Conservation (phyloP, 441 rosid species). For the Adansonia rubrostipa region DNA sequence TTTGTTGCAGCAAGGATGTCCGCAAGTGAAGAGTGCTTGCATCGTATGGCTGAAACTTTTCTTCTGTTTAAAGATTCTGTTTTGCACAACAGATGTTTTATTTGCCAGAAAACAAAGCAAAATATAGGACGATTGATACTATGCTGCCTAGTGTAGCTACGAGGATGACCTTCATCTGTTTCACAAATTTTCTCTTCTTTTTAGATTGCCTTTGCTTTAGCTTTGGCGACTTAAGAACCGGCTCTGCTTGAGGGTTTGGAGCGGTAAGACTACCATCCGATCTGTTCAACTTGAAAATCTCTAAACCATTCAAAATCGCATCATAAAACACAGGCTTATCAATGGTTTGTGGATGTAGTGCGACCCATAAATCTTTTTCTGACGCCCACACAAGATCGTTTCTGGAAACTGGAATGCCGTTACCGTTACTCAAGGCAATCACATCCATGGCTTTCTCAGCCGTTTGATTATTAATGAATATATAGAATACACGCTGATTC, state of each 20-base stretch:
- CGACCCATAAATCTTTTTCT: not conserved
- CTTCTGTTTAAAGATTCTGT: not conserved
- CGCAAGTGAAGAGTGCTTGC: slow-evolving; percentile 39
- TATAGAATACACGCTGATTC: slow-evolving; percentile 20
- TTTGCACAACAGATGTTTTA: not conserved
- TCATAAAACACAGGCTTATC: not conserved
- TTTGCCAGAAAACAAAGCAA: not conserved
- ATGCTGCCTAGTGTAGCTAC: slow-evolving; percentile 13
- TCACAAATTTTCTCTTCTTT: not conserved
- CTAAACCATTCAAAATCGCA: slow-evolving; percentile 46
- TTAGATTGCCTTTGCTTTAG: not conserved
- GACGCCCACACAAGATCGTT: slow-evolving; percentile 29
- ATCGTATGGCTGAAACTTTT: not conserved
- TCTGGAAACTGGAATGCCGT: slow-evolving; percentile 31
- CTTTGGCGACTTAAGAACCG: not conserved
- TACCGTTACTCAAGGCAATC: slow-evolving; percentile 27
- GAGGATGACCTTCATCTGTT: not conserved
- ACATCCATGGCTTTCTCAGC: slow-evolving; percentile 26
- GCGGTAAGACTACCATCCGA: slow-evolving; percentile 31
- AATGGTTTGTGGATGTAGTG: not conserved
- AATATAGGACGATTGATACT: not conserved
- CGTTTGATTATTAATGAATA: slow-evolving; percentile 36
- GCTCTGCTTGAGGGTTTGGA: slow-evolving; percentile 28
- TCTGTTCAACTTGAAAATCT: slow-evolving; percentile 40
- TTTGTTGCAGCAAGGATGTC: slow-evolving; percentile 43